Conservation (phyloP, 1,284 basidiomycete species). For the Tausonia pullulans region DNA sequence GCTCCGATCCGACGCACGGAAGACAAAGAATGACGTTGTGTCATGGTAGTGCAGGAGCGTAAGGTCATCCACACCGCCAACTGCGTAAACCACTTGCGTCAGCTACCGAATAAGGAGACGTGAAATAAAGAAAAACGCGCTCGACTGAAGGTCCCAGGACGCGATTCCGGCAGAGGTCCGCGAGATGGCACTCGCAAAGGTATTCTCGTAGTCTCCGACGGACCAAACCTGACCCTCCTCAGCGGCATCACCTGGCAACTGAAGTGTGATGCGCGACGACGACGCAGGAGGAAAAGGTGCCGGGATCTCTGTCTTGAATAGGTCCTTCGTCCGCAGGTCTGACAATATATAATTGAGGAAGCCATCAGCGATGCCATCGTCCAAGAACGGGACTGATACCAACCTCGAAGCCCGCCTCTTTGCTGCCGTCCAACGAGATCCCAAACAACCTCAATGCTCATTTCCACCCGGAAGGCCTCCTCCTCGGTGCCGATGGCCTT, state of each 20-base stretch:
- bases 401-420: constrained; percentile 47
- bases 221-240: not conserved
- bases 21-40: constrained; percentile 38
- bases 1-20: not conserved
- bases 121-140: constrained; percentile 31
- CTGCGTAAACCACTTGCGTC: not conserved
- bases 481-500: not conserved
- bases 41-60: constrained; percentile 20
- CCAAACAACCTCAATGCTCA: constrained; percentile 72
- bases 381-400: constrained; percentile 19
- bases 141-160: constrained; percentile 41
- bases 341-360: not conserved
- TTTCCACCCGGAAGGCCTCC: constrained; percentile 45
- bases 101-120: not conserved
- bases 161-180: constrained; percentile 27
- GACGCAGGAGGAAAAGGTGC: constrained; percentile 45
- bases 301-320: constrained; percentile 60
- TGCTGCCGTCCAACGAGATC: constrained; percentile 49
- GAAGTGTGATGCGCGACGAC: constrained; percentile 34
- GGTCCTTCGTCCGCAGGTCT: constrained; percentile 57
- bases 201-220: not conserved
- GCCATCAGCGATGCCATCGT: not conserved
- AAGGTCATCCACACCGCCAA: not conserved
- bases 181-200: too few species aligned
- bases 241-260: constrained; percentile 20